A percentile compares a stretch with the other conserved stretches of the same genome.
Conservation (phyloP, 495 filamentous ascomycete genomes). For the Zalerion maritima region DNA sequence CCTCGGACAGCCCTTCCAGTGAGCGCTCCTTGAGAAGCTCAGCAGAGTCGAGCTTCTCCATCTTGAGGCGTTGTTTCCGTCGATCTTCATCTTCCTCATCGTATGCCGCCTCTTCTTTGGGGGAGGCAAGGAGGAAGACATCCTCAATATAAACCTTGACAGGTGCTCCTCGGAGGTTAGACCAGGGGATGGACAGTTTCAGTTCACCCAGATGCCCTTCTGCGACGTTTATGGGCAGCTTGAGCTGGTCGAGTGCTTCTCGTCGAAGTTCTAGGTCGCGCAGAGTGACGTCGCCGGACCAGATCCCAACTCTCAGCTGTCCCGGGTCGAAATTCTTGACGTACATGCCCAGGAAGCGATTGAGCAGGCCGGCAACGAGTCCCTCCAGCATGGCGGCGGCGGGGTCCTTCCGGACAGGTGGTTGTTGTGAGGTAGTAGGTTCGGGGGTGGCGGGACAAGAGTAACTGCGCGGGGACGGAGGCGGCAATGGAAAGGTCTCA, state of each 20-base stretch:
- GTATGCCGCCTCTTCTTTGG: constrained; percentile 86
- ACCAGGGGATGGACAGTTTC: constrained; percentile 89
- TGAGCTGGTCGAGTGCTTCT: constrained; percentile 92
- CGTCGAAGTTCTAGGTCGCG: constrained; percentile 79
- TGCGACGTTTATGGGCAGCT: constrained; percentile 87
- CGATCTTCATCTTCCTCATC: constrained; percentile 81
- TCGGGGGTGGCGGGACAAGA: constrained; percentile 6
- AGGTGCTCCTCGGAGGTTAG: constrained; percentile 82
- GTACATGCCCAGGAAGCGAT: constrained; percentile 98
- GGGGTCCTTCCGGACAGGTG: constrained; percentile 38
- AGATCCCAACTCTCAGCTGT: constrained; percentile 94
- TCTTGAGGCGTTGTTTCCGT: constrained; percentile 72
- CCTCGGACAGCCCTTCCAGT: constrained; percentile 81
- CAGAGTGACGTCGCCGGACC: constrained; percentile 92
- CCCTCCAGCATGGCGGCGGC: constrained; percentile 44
- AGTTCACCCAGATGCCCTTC: constrained; percentile 86
- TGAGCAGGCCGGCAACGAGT: constrained; percentile 75
- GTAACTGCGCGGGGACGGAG: constrained; percentile 1
- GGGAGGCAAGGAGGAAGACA: constrained; percentile 86
- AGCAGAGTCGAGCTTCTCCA: constrained; percentile 93
- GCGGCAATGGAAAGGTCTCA: neutral
- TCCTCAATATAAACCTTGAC: constrained; percentile 92
- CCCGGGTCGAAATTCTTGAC: constrained; percentile 96
- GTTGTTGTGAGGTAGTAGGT: constrained; percentile 12
- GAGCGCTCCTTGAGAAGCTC: constrained; percentile 84